Conservation (phyloP, 2,329 filamentous ascomycete species). For the Monosporascus sp. region DNA sequence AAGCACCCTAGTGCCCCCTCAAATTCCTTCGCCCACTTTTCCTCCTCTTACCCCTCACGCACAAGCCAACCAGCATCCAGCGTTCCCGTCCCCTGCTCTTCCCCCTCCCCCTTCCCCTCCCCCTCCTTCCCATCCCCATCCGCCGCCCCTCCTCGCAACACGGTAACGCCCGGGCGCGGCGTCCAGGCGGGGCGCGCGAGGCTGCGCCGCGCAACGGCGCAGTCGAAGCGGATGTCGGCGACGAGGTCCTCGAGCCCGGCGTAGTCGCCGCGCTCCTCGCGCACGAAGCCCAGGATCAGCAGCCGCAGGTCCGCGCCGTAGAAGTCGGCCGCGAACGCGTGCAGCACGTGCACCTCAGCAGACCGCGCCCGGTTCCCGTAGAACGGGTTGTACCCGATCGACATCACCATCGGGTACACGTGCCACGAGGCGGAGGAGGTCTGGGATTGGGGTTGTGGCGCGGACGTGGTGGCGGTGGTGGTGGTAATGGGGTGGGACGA, state of each 20-base stretch:
- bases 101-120: not conserved
- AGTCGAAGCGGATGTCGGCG: constrained; percentile 83
- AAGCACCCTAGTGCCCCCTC: not conserved
- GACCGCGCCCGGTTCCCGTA: constrained; percentile 86
- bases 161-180: constrained; percentile 33
- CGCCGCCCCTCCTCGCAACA: constrained; percentile 22
- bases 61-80: constrained; percentile 28
- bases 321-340: constrained; percentile 72
- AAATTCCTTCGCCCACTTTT: not conserved
- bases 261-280: constrained; percentile 79
- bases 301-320: constrained; percentile 78
- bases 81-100: constrained; percentile 7
- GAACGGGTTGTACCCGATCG: constrained; percentile 94
- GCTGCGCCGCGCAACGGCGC: constrained; percentile 72
- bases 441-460: constrained; percentile 17
- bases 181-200: constrained; percentile 61
- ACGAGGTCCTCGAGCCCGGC: constrained; percentile 75
- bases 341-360: constrained; percentile 87
- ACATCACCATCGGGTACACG: constrained; percentile 85
- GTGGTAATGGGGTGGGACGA: constrained; percentile 7
- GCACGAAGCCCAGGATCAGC: constrained; percentile 78
- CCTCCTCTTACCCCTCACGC: not conserved
- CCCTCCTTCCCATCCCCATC: constrained; percentile 5
- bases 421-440: constrained; percentile 16
- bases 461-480: constrained; percentile 14